Percentiles rank a stretch among this genome's conserved stretches.
Evolutionary conservation across 192 early-diverging fungal genomes (phyloP).

Genomic region (Linnemannia schmuckeri): DNA sequence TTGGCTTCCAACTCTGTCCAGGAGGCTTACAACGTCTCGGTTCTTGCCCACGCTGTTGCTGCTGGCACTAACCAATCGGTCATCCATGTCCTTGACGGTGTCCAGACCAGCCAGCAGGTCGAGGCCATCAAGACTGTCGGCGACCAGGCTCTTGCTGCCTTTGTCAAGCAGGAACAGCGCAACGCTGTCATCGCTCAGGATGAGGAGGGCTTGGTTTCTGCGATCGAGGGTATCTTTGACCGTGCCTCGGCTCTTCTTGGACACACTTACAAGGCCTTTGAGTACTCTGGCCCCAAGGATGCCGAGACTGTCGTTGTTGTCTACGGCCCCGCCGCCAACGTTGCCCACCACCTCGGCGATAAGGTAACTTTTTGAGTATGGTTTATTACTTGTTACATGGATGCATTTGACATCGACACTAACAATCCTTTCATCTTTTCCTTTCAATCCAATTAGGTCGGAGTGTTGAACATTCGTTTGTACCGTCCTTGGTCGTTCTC

Average conservation of each 20-base stretch:
- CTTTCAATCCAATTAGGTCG: slow-evolving; percentile 55
- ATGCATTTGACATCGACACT: neutral
- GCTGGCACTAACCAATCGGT: slow-evolving; percentile 72
- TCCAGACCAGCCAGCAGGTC: slow-evolving; percentile 66
- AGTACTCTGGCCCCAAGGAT: slow-evolving; percentile 80
- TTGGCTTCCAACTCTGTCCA: slow-evolving; percentile 83
- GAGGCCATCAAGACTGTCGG: slow-evolving; percentile 65
- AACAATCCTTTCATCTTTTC: neutral
- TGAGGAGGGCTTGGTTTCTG: slow-evolving; percentile 34
- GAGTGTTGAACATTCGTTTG: slow-evolving; percentile 82
- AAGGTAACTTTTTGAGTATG: slow-evolving; percentile 23
- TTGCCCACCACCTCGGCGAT: slow-evolving; percentile 63
- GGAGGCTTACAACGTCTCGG: slow-evolving; percentile 90
- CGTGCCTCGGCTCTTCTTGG: slow-evolving; percentile 60
- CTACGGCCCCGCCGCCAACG: slow-evolving; percentile 71
- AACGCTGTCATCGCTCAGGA: slow-evolving; percentile 22
- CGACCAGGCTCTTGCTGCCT: slow-evolving; percentile 62
- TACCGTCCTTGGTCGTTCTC: slow-evolving; percentile 88
- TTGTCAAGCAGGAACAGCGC: slow-evolving; percentile 41
- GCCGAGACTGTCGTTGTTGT: slow-evolving; percentile 87
- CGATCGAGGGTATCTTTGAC: slow-evolving; percentile 41
- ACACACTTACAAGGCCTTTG: slow-evolving; percentile 79
- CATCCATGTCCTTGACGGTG: slow-evolving; percentile 87
- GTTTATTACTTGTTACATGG: neutral
- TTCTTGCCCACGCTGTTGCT: slow-evolving; percentile 88